phyloP scores from a whole-genome alignment of 805 yeast species.

The Clavispora phyllophila region DNA sequence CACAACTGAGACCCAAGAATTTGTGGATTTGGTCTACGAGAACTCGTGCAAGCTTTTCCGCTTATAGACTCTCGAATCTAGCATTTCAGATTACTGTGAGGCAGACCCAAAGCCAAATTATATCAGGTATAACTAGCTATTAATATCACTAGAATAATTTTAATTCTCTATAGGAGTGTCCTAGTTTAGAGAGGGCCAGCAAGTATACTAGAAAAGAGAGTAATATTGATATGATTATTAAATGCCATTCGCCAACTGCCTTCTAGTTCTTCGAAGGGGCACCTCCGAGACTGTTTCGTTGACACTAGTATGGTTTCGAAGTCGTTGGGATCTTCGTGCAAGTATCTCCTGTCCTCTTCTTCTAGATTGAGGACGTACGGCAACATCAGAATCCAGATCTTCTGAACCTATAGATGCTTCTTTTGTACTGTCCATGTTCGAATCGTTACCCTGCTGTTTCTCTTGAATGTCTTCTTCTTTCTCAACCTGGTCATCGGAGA shows the following conservation, averaged over 20 bases:
- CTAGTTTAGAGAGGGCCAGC: no score
- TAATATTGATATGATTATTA: neutral
- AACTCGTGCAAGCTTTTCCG: conserved; percentile 32
- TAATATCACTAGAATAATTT: no score
- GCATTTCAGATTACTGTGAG: no score
- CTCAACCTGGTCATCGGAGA: neutral
- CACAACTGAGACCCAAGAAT: conserved; percentile 24
- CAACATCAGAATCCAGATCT: neutral
- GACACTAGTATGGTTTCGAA: neutral
- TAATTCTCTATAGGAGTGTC: no score
- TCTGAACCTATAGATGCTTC: neutral
- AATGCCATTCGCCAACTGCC: neutral
- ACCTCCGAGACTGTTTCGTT: neutral
- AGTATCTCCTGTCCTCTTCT: neutral
- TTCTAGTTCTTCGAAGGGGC: conserved; percentile 2
- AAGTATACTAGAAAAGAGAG: neutral
- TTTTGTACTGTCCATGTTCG: neutral
- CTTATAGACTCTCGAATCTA: neutral
- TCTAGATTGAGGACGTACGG: neutral
- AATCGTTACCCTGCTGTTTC: neutral
- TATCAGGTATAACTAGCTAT: no score
- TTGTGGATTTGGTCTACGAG: conserved; percentile 31
- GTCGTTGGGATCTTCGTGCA: neutral
- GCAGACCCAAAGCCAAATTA: no score
- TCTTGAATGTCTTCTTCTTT: conserved; percentile 3